Base-by-base conservation (phyloP, 2,329 filamentous ascomycete species). In the Colletotrichum viniferum region DNA sequence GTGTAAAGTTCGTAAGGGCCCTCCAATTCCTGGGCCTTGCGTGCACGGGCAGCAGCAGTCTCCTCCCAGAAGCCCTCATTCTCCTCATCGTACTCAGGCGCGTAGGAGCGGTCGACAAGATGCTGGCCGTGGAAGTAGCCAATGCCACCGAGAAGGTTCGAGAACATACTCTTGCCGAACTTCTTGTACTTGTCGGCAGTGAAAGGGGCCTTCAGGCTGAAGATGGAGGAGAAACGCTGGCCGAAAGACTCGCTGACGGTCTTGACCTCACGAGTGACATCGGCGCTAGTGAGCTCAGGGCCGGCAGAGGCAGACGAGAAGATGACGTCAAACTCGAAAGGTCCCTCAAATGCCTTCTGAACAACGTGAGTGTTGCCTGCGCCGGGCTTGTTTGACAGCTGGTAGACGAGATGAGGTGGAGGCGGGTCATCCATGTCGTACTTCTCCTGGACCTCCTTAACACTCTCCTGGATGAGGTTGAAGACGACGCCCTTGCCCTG, bases 51-150 rank as follows among this genome's bases (percentile, higher is more conserved):
- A 80, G 94, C 93, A 3, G 94, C 96, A 21, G 97, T 92, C 78
- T 97, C 96, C 81, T 97, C 93, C 96, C 96, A 98, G 85, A 98
- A 98, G 0, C 95, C 94, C 84, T 98, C 97, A 74, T 95, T 95
- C 78, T 97, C 95, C 85, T 99, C 97, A 13, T 98, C 95, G 79
- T 98, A 98, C 80, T 98, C 96, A 12, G 93, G 87, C n/a, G 95
- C 95, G 81, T 96, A 95, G 1, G 96, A 98, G 48, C 96, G 93
- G 82, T 99, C 97, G 68, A 98, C 94, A 26, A 98, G 86, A 38
- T 95, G 94, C 73, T 97, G 90, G 55, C 97, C 97, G 81, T 97
- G 91, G 86, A 99, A 99, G 85, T 98, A 98, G 10, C 97, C 97
- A 79, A 98, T 95, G 62, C 97, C 97, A 71, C 97, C 97, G 43